Evolutionary conservation across 352 stramenopile species (phyloP), one percentile per base, ranked within the genome.

Genomic region (Phytophthora cactorum): DNA sequence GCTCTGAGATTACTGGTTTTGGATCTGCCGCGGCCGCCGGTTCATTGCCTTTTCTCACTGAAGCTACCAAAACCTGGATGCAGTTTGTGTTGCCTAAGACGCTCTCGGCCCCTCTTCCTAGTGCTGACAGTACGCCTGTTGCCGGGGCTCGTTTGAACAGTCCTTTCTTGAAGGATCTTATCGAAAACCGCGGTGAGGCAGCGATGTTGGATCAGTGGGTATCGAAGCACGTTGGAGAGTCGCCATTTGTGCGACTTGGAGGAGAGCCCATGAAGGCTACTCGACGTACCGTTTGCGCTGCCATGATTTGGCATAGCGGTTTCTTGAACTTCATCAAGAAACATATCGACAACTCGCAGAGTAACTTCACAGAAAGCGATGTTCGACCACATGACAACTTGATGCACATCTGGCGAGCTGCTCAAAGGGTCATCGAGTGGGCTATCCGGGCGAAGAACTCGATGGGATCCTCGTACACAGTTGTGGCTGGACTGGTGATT

Each of bases 231-330:
- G 88, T 94, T 36, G 88, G 88, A 0, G 88, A 96, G 60, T 96
- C 88, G 1, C 86, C 86, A 7, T 93, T 96, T 64, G 63, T 91
- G 39, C 80, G 88, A 38, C 57, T 95, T 12, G 86, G 86, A 52
- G 88, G 90, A 7, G 84, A 94, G 50, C 77, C 89, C 7, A 96
- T 97, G 88, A 96, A 96, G 52, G 77, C 89, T n/a, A 90, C 90
- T 45, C 83, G 89, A 32, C 75, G 89, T 53, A 94, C 86, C 0
- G 84, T 96, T 50, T 93, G 86, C 57, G 90, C 89, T 46, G 84
- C 88, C 2, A 96, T 97, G 88, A 84, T 97, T 50, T 96, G 89
- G 88, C 90, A 97, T 70, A 95, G 77, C 22, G 89, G 89, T 11
- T 92, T 90, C 52, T 66, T 91, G 49, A 74, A 46, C 28, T 80